A percentile compares a stretch with the other conserved stretches of the same genome.
phyloP scores from a whole-genome alignment of 805 yeast genomes.

The Naumovozyma castellii region DNA sequence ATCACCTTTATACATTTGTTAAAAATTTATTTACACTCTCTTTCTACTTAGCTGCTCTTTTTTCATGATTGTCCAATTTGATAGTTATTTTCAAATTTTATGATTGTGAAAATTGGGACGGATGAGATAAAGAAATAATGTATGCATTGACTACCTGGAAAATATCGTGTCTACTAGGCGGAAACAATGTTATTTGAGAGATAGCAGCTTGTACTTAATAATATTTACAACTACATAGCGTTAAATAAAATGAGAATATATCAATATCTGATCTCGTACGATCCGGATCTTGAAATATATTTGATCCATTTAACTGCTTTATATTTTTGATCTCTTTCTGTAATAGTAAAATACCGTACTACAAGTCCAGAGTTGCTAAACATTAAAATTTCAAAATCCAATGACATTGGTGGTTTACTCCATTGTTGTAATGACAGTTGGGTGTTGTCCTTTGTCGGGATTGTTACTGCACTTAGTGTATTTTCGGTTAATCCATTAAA shows the following conservation, averaged over 20 bases:
- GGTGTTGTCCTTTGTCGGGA: slow-evolving; percentile 25
- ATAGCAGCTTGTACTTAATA: not conserved
- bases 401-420: slow-evolving; percentile 67
- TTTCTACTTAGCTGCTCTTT: too few species aligned
- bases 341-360: slow-evolving; percentile 62
- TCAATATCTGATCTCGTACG: slow-evolving; percentile 68
- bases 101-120: too few species aligned
- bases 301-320: slow-evolving; percentile 81
- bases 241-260: too few species aligned
- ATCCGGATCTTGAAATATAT: slow-evolving; percentile 65
- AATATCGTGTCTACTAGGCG: too few species aligned
- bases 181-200: not conserved
- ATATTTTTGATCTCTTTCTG: slow-evolving; percentile 46
- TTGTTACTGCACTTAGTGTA: slow-evolving; percentile 47
- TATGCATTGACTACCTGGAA: too few species aligned
- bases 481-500: slow-evolving; percentile 59
- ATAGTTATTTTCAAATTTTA: too few species aligned
- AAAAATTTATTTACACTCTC: too few species aligned
- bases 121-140: too few species aligned
- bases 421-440: slow-evolving; percentile 33
- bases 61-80: too few species aligned
- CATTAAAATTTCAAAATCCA: slow-evolving; percentile 63
- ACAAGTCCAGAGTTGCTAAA: slow-evolving; percentile 68
- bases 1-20: too few species aligned
- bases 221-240: too few species aligned